These are phyloP conservation scores for Ramaria rubella DNA, from an alignment of 768 basidiomycete species.

Conservation along the genomic window DNA sequence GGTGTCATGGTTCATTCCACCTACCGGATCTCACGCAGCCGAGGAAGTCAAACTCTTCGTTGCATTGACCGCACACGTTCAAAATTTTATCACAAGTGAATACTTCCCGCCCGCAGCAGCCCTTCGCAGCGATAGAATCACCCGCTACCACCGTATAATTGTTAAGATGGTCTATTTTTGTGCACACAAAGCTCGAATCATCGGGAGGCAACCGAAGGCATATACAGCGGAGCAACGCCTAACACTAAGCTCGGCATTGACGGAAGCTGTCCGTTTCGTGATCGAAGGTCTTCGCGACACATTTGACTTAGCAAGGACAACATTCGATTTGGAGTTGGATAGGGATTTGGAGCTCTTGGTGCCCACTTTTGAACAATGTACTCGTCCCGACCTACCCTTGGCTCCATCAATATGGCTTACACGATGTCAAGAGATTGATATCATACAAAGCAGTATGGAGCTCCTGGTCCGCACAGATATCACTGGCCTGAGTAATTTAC, in stretches of 20 bases:
- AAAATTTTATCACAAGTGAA: slow-evolving; percentile 62
- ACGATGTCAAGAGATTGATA: slow-evolving; percentile 71
- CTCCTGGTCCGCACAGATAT: slow-evolving; percentile 64
- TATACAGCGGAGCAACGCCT: slow-evolving; percentile 58
- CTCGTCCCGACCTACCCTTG: slow-evolving; percentile 55
- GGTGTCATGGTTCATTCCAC: slow-evolving; percentile 55
- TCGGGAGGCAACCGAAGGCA: slow-evolving; percentile 42
- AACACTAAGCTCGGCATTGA: slow-evolving; percentile 51
- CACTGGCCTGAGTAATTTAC: slow-evolving; percentile 59
- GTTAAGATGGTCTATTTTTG: slow-evolving; percentile 80
- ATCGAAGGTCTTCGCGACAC: slow-evolving; percentile 60
- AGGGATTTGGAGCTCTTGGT: slow-evolving; percentile 76
- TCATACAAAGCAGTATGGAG: slow-evolving; percentile 69
- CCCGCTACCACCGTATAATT: slow-evolving; percentile 73
- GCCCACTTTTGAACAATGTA: slow-evolving; percentile 79
- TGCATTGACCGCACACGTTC: slow-evolving; percentile 53
- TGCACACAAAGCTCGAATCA: slow-evolving; percentile 50
- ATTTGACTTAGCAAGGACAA: slow-evolving; percentile 55
- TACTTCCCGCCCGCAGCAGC: slow-evolving; percentile 69
- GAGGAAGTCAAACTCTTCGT: slow-evolving; percentile 56
- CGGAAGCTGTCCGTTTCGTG: slow-evolving; percentile 55
- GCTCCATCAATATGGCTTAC: slow-evolving; percentile 75
- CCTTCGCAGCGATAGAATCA: slow-evolving; percentile 54
- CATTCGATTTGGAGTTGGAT: slow-evolving; percentile 60
- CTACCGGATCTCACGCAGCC: slow-evolving; percentile 41